These are phyloP conservation scores for Nannochloris sp. DNA, from an alignment of 139 green algal genomes.

Conservation along the genomic window DNA sequence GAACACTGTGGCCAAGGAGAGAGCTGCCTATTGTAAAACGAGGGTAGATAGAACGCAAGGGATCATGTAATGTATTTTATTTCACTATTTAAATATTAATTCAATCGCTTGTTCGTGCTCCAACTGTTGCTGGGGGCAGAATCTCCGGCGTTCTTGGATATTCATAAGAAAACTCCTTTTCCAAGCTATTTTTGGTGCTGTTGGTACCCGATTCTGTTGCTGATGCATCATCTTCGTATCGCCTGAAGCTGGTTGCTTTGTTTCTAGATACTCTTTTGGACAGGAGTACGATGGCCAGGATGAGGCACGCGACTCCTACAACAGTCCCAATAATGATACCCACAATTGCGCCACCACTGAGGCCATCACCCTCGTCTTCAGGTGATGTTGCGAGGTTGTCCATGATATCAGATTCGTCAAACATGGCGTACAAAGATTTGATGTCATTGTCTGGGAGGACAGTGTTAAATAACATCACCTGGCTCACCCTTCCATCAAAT, in stretches of 20 bases:
- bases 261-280: neutral
- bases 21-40: constrained; percentile 36
- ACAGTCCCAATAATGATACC: constrained; percentile 19
- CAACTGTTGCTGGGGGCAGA: too few relatives aligned
- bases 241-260: constrained; percentile 8
- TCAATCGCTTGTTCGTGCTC: neutral
- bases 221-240: constrained; percentile 8
- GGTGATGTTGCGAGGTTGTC: neutral
- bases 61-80: neutral
- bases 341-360: constrained; percentile 8
- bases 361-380: neutral
- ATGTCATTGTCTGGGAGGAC: constrained; percentile 13
- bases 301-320: constrained; percentile 3
- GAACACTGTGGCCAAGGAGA: constrained; percentile 70
- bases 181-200: too few relatives aligned
- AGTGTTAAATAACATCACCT: constrained; percentile 30
- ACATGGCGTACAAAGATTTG: constrained; percentile 14
- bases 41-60: constrained; percentile 24
- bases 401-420: neutral
- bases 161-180: too few relatives aligned
- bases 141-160: too few relatives aligned
- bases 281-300: neutral
- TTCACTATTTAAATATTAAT: neutral
- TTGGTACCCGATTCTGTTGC: neutral
- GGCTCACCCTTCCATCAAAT: constrained; percentile 31